Base-by-base conservation (phyloP, 1,139 yeast genomes). In the Yamadazyma aaseri region DNA sequence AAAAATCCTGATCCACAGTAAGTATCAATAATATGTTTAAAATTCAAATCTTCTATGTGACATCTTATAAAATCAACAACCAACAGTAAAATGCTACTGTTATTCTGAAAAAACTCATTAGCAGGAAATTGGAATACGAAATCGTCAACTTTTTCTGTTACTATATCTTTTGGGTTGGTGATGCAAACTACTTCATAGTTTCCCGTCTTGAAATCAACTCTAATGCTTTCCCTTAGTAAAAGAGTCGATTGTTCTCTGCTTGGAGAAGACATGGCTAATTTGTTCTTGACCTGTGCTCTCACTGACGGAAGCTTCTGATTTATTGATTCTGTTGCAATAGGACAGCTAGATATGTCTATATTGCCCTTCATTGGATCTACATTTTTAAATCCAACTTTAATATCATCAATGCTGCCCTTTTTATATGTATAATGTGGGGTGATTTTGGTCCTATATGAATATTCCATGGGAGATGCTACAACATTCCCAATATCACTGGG, bases 51-150 rank as follows among this genome's bases (percentile, higher is more conserved):
- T 4, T 39, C 33, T 6, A 65, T 44, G 17, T 61, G 65, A 27
- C 45, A 39, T 20, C 55, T 48, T 7, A 70, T 50, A 33, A 53
- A 65, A 16, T 61, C 65, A 7, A 70, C 41, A 1, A 69, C 60
- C 1, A 45, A 41, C 0, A 74, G 69, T 13, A 70, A 45, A 6
- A 70, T 64, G 14, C 52, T 81, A 57, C 87, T 90, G 61, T 92
- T 92, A 61, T 90, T 90, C 23, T 92, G 98, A 70, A 92, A 92
- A 53, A 92, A 92, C 51, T 90, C 95, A 39, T 95, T 94, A 0
- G 97, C 96, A 17, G 90, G 81, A 56, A 86, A 92, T 51, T 86
- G 82, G 58, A 92, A 92, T 30, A 79, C 76, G 59, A 67, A 80
- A 6, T 86, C 92, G 38, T 74, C 73, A 33, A 90, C 81, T 47